Evolutionary conservation across 345 rosid species (phyloP).

Genomic region (Orychophragmus violaceus): DNA sequence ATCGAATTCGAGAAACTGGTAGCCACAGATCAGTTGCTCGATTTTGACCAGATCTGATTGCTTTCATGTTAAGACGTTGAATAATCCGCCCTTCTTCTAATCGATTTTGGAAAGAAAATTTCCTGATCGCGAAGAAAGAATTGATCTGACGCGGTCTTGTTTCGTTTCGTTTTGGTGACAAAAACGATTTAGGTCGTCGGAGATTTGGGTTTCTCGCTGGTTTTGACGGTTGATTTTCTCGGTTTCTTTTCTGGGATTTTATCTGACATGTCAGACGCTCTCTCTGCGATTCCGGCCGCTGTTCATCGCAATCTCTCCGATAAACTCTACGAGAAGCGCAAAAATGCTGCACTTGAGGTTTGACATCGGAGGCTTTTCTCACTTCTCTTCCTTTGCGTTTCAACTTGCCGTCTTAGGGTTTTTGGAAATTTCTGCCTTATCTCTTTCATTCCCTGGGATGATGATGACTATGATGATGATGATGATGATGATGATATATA

Average conservation of each 20-base stretch:
- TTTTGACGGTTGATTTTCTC: neutral
- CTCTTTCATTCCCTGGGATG: neutral
- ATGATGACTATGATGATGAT: neutral
- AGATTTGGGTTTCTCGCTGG: neutral
- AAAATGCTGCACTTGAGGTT: slow-evolving; percentile 97
- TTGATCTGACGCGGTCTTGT: neutral
- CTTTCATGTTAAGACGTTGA: neutral
- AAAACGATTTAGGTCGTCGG: neutral
- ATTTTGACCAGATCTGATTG: slow-evolving; percentile 27
- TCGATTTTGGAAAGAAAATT: neutral
- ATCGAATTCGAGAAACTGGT: slow-evolving; percentile 25
- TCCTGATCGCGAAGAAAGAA: slow-evolving; percentile 1
- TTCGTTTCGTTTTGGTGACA: too few species aligned
- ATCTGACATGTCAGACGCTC: slow-evolving; percentile 64
- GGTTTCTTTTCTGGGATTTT: neutral
- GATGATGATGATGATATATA: neutral
- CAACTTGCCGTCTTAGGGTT: slow-evolving; percentile 11
- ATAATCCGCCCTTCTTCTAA: neutral
- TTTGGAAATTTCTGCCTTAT: neutral
- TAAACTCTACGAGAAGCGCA: slow-evolving; percentile 97
- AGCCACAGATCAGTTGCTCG: slow-evolving; percentile 30
- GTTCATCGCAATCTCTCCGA: slow-evolving; percentile 88
- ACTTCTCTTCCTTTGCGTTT: neutral
- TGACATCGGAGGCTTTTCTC: neutral
- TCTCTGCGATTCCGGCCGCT: slow-evolving; percentile 53